Evolutionary conservation across 2,329 filamentous ascomycete genomes (phyloP).

Genomic region (Ploettnerulaceae sp.): DNA sequence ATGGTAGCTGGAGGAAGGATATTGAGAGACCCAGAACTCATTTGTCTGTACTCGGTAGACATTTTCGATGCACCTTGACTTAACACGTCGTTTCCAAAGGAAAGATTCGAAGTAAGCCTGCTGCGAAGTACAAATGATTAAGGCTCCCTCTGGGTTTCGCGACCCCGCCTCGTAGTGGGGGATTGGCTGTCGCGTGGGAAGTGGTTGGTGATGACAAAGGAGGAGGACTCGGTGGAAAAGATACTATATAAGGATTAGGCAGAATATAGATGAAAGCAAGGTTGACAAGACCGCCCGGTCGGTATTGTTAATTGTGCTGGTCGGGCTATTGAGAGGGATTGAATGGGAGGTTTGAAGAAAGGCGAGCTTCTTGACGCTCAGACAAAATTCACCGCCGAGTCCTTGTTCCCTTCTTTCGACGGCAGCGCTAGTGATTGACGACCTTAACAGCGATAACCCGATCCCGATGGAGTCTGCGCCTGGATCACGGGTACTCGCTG

Average conservation of each 20-base stretch:
- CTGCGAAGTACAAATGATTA: slow-evolving; percentile 2
- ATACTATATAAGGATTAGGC: neutral
- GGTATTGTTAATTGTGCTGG: neutral
- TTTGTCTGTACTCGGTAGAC: slow-evolving; percentile 49
- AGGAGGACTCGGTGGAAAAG: neutral
- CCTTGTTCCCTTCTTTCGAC: neutral
- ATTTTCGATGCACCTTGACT: slow-evolving; percentile 24
- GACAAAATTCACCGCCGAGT: slow-evolving; percentile 13
- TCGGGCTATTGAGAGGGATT: neutral
- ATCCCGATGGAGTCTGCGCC: neutral
- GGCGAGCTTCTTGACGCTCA: slow-evolving; percentile 5
- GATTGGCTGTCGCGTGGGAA: slow-evolving; percentile 18
- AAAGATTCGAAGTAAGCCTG: no score
- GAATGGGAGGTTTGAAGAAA: neutral
- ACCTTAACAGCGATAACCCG: neutral
- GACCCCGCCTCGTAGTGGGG: slow-evolving; percentile 28
- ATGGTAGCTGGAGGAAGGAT: slow-evolving; percentile 25
- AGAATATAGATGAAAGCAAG: neutral
- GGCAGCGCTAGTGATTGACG: slow-evolving; percentile 20
- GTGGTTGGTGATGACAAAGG: neutral
- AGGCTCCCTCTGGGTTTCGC: slow-evolving; percentile 10
- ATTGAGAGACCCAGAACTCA: slow-evolving; percentile 48
- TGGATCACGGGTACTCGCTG: neutral
- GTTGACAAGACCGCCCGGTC: slow-evolving; percentile 2
- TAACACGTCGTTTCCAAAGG: slow-evolving; percentile 15